Conservation (phyloP, 2,329 filamentous ascomycete genomes). For the Reticulascus tulasneorum region DNA sequence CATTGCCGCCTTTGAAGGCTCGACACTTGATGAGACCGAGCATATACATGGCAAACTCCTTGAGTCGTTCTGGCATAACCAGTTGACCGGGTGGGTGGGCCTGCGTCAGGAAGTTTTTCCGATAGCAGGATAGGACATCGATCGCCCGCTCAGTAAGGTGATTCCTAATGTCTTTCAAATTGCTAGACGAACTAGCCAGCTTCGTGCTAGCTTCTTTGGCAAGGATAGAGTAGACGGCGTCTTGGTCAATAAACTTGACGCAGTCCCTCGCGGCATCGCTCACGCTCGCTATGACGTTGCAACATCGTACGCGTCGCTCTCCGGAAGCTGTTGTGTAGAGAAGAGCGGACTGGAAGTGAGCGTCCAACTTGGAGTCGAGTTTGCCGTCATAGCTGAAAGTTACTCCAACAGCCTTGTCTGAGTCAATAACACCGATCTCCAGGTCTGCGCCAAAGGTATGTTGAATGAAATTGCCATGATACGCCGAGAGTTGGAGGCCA, state of each 20-base stretch:
- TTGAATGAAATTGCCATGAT: slow-evolving; percentile 94
- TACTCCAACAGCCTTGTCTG: slow-evolving; percentile 88
- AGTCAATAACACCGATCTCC: slow-evolving; percentile 87
- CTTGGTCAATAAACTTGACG: slow-evolving; percentile 94
- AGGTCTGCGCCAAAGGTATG: slow-evolving; percentile 93
- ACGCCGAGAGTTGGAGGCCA: slow-evolving; percentile 86
- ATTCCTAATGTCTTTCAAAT: slow-evolving; percentile 80
- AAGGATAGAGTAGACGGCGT: slow-evolving; percentile 82
- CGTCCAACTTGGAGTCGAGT: slow-evolving; percentile 92
- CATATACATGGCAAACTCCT: slow-evolving; percentile 96
- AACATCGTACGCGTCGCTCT: slow-evolving; percentile 85
- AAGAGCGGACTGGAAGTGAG: slow-evolving; percentile 93
- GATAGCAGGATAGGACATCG: slow-evolving; percentile 85
- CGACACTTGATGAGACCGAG: slow-evolving; percentile 84
- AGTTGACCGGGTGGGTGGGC: slow-evolving; percentile 86
- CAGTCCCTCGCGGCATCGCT: slow-evolving; percentile 78
- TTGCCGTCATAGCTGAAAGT: slow-evolving; percentile 96
- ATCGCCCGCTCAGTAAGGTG: slow-evolving; percentile 87
- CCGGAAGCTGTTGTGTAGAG: slow-evolving; percentile 91
- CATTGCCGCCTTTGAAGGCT: slow-evolving; percentile 88
- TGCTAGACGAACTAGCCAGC: slow-evolving; percentile 63
- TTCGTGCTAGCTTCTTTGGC: slow-evolving; percentile 93
- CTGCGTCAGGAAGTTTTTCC: slow-evolving; percentile 82
- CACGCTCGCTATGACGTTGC: slow-evolving; percentile 89
- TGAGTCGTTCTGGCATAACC: slow-evolving; percentile 90